Evolutionary conservation across 768 basidiomycete genomes (phyloP).

Genomic region (Suillus variegatus): DNA sequence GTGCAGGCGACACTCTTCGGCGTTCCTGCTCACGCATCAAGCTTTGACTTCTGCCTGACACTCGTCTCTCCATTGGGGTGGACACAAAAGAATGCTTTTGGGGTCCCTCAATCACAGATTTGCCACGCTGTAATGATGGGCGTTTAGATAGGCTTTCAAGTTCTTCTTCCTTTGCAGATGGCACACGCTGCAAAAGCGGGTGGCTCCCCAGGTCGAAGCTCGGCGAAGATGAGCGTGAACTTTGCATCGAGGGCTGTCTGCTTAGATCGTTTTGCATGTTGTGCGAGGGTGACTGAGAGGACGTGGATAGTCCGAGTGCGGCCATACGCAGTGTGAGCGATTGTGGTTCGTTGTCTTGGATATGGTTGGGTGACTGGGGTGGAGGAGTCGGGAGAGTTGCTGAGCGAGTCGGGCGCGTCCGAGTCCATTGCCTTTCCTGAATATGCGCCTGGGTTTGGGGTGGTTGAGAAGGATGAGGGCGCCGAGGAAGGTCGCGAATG

Average conservation of each 20-base stretch:
- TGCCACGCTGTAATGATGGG: not conserved
- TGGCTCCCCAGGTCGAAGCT: slow-evolving; percentile 3
- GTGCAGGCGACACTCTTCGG: slow-evolving; percentile 7
- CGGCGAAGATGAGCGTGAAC: slow-evolving; percentile 3
- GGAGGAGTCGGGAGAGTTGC: slow-evolving; percentile 27
- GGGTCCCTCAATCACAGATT: not conserved
- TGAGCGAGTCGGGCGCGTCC: slow-evolving; percentile 17
- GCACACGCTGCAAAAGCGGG: slow-evolving; percentile 2
- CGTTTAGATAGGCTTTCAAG: not conserved
- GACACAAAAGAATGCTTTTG: not conserved
- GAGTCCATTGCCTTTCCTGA: slow-evolving; percentile 9
- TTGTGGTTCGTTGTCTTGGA: slow-evolving; percentile 14
- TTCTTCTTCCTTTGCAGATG: slow-evolving; percentile 19
- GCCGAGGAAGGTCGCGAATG: slow-evolving; percentile 42
- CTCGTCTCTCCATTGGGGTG: not conserved
- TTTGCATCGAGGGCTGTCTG: not conserved
- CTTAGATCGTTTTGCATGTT: not conserved
- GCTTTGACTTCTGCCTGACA: slow-evolving; percentile 4
- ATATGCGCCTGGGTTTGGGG: slow-evolving; percentile 8
- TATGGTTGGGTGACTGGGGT: slow-evolving; percentile 8
- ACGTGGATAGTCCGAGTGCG: slow-evolving; percentile 20
- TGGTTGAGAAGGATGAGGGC: slow-evolving; percentile 17
- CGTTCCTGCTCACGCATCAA: slow-evolving; percentile 15
- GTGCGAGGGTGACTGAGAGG: not conserved
- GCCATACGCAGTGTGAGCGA: slow-evolving; percentile 37